Conservation (phyloP, 2,329 filamentous ascomycete species). For the Alternaria postmessia region DNA sequence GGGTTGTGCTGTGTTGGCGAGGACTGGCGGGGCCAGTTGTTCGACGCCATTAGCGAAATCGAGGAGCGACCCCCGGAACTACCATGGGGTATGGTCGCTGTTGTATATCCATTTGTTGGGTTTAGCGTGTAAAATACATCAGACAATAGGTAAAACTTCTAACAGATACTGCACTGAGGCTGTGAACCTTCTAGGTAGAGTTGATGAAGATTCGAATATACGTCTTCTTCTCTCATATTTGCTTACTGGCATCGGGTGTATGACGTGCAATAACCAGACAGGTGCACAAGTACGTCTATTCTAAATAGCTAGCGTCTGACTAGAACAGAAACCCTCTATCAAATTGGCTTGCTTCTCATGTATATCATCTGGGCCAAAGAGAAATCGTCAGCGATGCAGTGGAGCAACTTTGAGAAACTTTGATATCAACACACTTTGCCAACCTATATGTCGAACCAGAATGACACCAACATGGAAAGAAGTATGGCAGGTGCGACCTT, state of each 20-base stretch:
- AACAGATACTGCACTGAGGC: background rate
- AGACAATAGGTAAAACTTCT: background rate
- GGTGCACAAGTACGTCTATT: background rate
- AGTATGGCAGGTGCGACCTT: background rate
- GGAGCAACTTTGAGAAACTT: background rate
- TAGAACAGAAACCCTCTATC: background rate
- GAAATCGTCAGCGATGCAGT: background rate
- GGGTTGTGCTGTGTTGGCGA: constrained; percentile 11
- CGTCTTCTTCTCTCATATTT: background rate
- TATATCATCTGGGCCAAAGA: background rate
- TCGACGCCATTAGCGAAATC: constrained; percentile 7
- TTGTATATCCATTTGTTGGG: constrained; percentile 32
- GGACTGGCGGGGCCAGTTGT: constrained; percentile 16
- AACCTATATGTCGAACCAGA: background rate
- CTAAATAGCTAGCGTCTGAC: background rate
- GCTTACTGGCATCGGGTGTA: background rate
- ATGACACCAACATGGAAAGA: background rate
- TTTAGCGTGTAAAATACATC: background rate
- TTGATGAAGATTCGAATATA: background rate
- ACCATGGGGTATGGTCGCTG: constrained; percentile 28
- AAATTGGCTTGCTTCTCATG: background rate
- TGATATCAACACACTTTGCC: background rate
- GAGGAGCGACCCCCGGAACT: constrained; percentile 17
- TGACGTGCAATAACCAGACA: background rate
- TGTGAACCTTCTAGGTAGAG: background rate